These are phyloP conservation scores for Lasiodiplodia citricola DNA, from an alignment of 2,329 filamentous ascomycete genomes.

Conservation along the genomic window DNA sequence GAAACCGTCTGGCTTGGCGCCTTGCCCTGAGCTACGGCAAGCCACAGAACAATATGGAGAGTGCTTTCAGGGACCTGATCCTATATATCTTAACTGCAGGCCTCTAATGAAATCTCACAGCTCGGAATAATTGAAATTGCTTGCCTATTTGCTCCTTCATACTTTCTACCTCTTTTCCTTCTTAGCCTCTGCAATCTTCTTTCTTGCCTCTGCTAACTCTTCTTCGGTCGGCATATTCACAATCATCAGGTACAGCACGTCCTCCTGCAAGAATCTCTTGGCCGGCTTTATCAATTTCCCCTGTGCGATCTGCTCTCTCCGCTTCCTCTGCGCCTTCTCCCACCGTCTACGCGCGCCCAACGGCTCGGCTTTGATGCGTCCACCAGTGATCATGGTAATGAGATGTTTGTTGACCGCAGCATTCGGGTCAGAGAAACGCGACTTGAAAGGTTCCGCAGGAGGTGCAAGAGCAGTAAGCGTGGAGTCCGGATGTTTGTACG, in stretches of 20 bases:
- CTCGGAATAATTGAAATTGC: background rate
- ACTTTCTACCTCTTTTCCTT: background rate
- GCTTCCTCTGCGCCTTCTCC: background rate
- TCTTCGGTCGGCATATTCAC: slow-evolving; percentile 30
- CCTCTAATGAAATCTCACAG: background rate
- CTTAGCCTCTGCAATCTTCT: background rate
- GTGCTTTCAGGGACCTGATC: background rate
- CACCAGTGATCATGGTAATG: slow-evolving; percentile 24
- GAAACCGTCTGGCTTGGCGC: background rate
- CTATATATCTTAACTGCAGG: background rate
- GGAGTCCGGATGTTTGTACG: background rate
- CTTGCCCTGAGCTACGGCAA: background rate
- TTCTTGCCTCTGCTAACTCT: slow-evolving; percentile 28
- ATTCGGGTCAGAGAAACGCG: slow-evolving; percentile 20
- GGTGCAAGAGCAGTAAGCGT: background rate
- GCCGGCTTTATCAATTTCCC: slow-evolving; percentile 3
- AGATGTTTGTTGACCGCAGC: slow-evolving; percentile 21
- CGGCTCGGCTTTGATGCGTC: background rate
- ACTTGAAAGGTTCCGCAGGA: background rate
- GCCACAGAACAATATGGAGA: background rate
- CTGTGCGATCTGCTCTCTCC: slow-evolving; percentile 13
- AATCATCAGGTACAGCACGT: slow-evolving; percentile 31
- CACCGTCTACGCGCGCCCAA: background rate
- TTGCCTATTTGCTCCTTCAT: too few relatives aligned
- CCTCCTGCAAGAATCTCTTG: slow-evolving; percentile 26